Evolutionary conservation across 2,329 filamentous ascomycete genomes (phyloP).

Genomic region (Onygenales sp.): DNA sequence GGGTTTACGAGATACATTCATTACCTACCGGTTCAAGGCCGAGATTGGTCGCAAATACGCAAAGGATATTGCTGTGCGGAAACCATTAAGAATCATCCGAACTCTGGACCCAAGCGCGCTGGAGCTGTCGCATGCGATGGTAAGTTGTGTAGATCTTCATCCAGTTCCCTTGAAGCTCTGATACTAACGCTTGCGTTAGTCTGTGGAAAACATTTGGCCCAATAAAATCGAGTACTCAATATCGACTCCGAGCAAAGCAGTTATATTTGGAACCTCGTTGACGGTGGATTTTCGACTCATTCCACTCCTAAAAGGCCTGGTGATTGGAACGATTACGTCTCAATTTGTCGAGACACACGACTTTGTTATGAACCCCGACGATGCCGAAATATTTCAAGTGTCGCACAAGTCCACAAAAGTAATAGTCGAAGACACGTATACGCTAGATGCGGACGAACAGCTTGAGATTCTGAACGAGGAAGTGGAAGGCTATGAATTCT

Average conservation of each 20-base stretch:
- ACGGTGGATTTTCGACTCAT: slow-evolving; percentile 78
- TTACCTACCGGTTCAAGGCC: slow-evolving; percentile 86
- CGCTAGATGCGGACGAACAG: slow-evolving; percentile 58
- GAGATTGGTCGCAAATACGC: slow-evolving; percentile 83
- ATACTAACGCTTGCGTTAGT: slow-evolving; percentile 16
- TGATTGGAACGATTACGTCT: slow-evolving; percentile 72
- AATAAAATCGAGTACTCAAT: slow-evolving; percentile 97
- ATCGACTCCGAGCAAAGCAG: slow-evolving; percentile 83
- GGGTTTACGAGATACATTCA: slow-evolving; percentile 73
- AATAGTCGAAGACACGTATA: slow-evolving; percentile 58
- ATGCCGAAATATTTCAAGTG: slow-evolving; percentile 26
- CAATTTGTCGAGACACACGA: slow-evolving; percentile 73
- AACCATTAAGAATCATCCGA: slow-evolving; percentile 67
- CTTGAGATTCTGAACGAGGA: slow-evolving; percentile 45
- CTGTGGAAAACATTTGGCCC: slow-evolving; percentile 93
- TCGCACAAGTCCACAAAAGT: slow-evolving; percentile 56
- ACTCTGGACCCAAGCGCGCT: slow-evolving; percentile 67
- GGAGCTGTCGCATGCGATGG: slow-evolving; percentile 79
- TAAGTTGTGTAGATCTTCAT: slow-evolving; percentile 15
- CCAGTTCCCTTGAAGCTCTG: not conserved
- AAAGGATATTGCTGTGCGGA: slow-evolving; percentile 74
- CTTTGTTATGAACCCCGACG: slow-evolving; percentile 45
- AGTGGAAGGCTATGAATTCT: slow-evolving; percentile 52
- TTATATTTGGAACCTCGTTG: slow-evolving; percentile 84
- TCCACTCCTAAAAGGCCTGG: slow-evolving; percentile 78